Base-by-base conservation (phyloP, 805 yeast species). In the Crinitomyces ghanaensis region DNA sequence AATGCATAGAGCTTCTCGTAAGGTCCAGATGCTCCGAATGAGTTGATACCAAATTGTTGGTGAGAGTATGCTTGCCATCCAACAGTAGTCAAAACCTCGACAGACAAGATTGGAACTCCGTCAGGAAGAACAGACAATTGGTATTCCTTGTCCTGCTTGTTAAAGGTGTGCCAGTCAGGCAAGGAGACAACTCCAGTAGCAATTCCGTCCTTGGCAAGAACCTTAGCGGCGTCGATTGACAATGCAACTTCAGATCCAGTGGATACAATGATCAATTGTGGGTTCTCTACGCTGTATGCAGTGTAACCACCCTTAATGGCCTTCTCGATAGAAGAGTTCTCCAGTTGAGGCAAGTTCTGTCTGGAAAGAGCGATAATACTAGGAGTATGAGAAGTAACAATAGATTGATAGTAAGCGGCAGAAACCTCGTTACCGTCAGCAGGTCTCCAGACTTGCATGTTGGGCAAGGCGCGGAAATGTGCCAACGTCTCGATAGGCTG, bases 51-150 rank as follows among this genome's bases (percentile, higher is more conserved):
- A 53, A 88, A 83, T 62, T 85, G 93, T 69, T 81, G 93, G 67
- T 91, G 98, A 39, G 96, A 74, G 70, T 85, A 91, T 63, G 77
- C 81, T 51, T 77, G 68, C 98, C 98, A 91, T 38, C 95, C 95
- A 50, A 71, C 66, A 35, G 95, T 75, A 37, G 93, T 63, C 75
- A 84, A 69, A 34, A 85, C 97, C 74, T 91, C 98, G 45, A 88
- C 82, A 37, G 95, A 83, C 63, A 91, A 45, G 56, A 83, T 76
- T 60, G 97, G 97, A 36, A 81, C 74, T 53, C 91, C 93, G 58
- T 86, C 93, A 57, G 98, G 98, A 63, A 91, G 70, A 42, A 91
- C 93, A 37, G 83, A 68, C 53, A 82, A 69, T 65, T 66, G 69
- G 71, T 91, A 91, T 53, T 77, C 88, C 46, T 63, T 55, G 13